Evolutionary conservation across 257 asterid genomes (phyloP).

Genomic region (Henckelia pumila): DNA sequence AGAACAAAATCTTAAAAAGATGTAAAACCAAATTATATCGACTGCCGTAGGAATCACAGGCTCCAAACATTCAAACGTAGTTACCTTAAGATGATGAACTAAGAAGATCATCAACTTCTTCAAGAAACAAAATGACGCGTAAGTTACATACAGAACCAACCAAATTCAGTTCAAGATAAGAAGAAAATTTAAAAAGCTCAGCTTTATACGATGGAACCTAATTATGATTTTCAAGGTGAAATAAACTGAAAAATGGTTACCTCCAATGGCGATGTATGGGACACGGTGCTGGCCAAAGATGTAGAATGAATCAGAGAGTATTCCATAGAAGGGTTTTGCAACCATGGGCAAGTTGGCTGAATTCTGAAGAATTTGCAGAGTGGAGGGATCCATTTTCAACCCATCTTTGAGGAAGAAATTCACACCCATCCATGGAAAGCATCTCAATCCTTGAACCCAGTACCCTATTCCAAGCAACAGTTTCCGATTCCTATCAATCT

Average conservation of each 20-base stretch:
- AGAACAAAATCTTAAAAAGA: too few relatives aligned
- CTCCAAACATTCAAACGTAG: not conserved
- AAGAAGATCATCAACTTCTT: not conserved
- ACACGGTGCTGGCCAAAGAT: constrained; percentile 88
- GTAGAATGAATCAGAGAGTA: constrained; percentile 80
- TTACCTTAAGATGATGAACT: not conserved
- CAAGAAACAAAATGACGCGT: not conserved
- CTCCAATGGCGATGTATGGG: constrained; percentile 91
- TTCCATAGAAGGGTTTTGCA: constrained; percentile 84
- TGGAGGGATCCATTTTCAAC: constrained; percentile 68
- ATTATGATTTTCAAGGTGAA: not conserved
- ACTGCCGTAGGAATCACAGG: not conserved
- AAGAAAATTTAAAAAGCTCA: not conserved
- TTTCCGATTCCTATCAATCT: constrained; percentile 45
- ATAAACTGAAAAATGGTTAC: constrained; percentile 27
- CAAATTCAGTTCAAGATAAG: constrained; percentile 6
- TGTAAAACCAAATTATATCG: too few relatives aligned
- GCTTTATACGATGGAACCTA: constrained; percentile 1
- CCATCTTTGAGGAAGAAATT: constrained; percentile 89
- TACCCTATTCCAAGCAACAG: constrained; percentile 77
- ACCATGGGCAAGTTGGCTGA: constrained; percentile 95
- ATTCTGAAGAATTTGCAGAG: constrained; percentile 88
- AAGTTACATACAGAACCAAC: not conserved
- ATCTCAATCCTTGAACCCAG: constrained; percentile 87
- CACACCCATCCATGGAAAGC: constrained; percentile 97